Evolutionary conservation across 192 early-diverging fungal species (phyloP).

Genomic region (Linnemannia hyalina): DNA sequence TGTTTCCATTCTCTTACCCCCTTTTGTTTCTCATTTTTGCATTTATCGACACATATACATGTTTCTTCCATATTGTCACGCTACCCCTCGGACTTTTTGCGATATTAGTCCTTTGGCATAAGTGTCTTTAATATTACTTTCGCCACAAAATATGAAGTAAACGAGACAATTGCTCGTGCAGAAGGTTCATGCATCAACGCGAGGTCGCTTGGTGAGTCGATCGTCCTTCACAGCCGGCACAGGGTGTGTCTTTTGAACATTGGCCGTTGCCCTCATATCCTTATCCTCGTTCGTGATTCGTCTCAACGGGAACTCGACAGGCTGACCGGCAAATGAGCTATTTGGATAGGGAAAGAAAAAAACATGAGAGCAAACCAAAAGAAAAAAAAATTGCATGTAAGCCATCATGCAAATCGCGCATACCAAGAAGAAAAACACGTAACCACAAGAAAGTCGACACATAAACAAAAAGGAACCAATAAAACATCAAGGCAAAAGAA

Average conservation of each 20-base stretch:
- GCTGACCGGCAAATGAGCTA: constrained; percentile 64
- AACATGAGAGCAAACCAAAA: neutral
- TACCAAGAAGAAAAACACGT: neutral
- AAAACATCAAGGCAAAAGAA: constrained; percentile 7
- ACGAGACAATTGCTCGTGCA: neutral
- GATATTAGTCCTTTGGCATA: too few relatives aligned
- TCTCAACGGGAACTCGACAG: constrained; percentile 65
- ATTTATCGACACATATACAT: too few relatives aligned
- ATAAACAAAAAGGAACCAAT: constrained; percentile 15
- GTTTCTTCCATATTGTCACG: too few relatives aligned
- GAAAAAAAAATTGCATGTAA: neutral
- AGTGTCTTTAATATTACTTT: too few relatives aligned
- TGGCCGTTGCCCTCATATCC: constrained; percentile 59
- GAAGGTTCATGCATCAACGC: constrained; percentile 21
- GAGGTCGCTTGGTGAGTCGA: constrained; percentile 34
- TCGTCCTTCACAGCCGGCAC: constrained; percentile 43
- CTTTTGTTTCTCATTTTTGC: neutral
- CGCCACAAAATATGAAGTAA: too few relatives aligned
- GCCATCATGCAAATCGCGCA: neutral
- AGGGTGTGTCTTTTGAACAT: constrained; percentile 39
- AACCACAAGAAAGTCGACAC: neutral
- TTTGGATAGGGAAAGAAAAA: neutral
- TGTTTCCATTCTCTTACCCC: neutral
- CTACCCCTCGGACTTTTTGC: too few relatives aligned
- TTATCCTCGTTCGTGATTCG: constrained; percentile 68